phyloP scores from a whole-genome alignment of 257 asterid species.

The Solanum tarijense region DNA sequence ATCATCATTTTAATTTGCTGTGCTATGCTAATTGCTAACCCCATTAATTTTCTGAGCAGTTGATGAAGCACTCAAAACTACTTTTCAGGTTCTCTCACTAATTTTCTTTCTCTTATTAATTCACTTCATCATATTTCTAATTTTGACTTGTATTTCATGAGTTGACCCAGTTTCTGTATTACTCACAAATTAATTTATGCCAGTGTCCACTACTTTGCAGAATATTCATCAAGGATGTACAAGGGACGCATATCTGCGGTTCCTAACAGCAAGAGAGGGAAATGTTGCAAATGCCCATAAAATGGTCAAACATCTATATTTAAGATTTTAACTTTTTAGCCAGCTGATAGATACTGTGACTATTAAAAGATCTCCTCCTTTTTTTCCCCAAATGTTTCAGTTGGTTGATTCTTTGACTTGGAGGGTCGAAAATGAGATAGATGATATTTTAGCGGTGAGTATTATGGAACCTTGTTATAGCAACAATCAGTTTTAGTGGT shows the following conservation, averaged over 20 bases:
- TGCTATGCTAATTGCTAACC: background rate
- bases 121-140: background rate
- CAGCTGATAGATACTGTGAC: background rate
- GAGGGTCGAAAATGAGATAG: conserved; percentile 64
- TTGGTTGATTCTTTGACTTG: conserved; percentile 51
- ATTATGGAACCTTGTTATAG: background rate
- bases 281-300: conserved; percentile 50
- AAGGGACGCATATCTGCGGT: conserved; percentile 44
- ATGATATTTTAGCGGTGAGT: conserved; percentile 57
- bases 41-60: conserved; percentile 24
- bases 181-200: background rate
- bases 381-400: conserved; percentile 26
- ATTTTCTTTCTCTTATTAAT: background rate
- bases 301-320: conserved; percentile 35
- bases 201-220: conserved; percentile 24
- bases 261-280: conserved; percentile 65
- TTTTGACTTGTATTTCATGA: background rate
- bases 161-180: background rate
- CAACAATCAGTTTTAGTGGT: background rate
- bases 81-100: conserved; percentile 38
- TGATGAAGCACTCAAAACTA: conserved; percentile 43
- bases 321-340: background rate
- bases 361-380: no score
- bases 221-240: conserved; percentile 62
- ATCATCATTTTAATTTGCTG: background rate